Conservation (phyloP, 2,329 filamentous ascomycete genomes). For the Geoglossum cookeanum region DNA sequence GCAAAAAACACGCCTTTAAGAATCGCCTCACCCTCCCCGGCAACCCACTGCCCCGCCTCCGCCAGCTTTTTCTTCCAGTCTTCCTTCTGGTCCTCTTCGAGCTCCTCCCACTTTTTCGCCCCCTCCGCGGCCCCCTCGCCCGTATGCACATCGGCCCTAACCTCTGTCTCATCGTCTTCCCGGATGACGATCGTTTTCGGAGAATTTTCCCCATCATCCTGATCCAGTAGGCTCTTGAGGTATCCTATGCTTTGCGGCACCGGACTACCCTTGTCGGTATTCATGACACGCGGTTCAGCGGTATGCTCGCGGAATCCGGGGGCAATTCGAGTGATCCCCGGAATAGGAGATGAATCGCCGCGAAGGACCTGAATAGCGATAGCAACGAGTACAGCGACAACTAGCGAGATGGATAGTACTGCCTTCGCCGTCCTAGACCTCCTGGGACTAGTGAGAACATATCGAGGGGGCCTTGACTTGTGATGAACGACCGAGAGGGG, state of each 20-base stretch:
- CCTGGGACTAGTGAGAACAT: conserved; percentile 21
- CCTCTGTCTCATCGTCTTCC: conserved; percentile 11
- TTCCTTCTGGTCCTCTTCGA: conserved; percentile 40
- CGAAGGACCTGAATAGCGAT: conserved; percentile 39
- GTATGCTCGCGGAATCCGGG: conserved; percentile 24
- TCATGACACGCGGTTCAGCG: conserved; percentile 19
- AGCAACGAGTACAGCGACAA: conserved; percentile 43
- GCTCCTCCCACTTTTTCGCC: conserved; percentile 47
- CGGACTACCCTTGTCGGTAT: neutral
- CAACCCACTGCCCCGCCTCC: conserved; percentile 60
- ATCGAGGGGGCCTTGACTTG: conserved; percentile 32
- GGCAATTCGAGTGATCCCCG: conserved; percentile 40
- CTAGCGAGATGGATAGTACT: conserved; percentile 33
- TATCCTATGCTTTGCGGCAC: neutral
- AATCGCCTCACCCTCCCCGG: conserved; percentile 56
- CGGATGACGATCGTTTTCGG: conserved; percentile 14
- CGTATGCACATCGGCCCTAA: conserved; percentile 23
- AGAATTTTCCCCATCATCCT: conserved; percentile 8
- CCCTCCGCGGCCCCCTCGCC: conserved; percentile 23
- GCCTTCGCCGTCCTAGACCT: conserved; percentile 13
- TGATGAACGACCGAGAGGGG: conserved; percentile 31
- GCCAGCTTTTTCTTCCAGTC: conserved; percentile 51
- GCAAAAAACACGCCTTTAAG: conserved; percentile 63
- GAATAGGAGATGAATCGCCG: conserved; percentile 34
- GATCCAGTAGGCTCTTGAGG: neutral